These are phyloP conservation scores for Dissophora globulifera DNA, from an alignment of 192 early-diverging fungal genomes.

Conservation along the genomic window DNA sequence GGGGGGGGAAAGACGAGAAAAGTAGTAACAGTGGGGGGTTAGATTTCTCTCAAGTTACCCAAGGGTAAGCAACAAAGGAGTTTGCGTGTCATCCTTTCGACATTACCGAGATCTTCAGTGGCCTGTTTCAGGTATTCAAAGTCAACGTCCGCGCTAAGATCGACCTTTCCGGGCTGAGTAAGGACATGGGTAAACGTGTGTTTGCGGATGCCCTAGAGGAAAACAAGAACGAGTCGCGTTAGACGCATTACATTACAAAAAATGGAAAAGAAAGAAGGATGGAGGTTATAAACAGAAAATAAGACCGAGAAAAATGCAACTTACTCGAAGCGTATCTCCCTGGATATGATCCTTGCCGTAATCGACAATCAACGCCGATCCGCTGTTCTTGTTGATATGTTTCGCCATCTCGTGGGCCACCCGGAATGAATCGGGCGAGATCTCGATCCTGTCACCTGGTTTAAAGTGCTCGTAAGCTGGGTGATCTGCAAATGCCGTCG, in stretches of 20 bases:
- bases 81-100: background rate
- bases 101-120: slow-evolving; percentile 54
- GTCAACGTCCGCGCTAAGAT: slow-evolving; percentile 94
- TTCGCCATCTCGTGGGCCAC: slow-evolving; percentile 75
- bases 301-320: slow-evolving; percentile 9
- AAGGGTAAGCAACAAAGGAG: background rate
- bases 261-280: too few species aligned
- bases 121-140: slow-evolving; percentile 80
- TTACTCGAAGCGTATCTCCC: slow-evolving; percentile 81
- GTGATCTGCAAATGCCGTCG: slow-evolving; percentile 54
- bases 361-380: slow-evolving; percentile 85
- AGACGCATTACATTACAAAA: too few species aligned
- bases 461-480: slow-evolving; percentile 62
- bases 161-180: slow-evolving; percentile 82
- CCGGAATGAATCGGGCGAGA: slow-evolving; percentile 82
- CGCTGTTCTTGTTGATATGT: slow-evolving; percentile 72
- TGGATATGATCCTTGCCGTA: slow-evolving; percentile 86
- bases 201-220: slow-evolving; percentile 76
- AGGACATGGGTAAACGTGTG: slow-evolving; percentile 86
- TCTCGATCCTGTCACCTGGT: slow-evolving; percentile 83
- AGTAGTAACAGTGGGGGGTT: slow-evolving; percentile 3
- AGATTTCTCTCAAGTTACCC: background rate
- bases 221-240: too few species aligned
- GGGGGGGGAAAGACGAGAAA: slow-evolving; percentile 3
- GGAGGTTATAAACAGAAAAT: too few species aligned